phyloP scores from a whole-genome alignment of 129 eudicot species.

The Kitagawia praeruptora region DNA sequence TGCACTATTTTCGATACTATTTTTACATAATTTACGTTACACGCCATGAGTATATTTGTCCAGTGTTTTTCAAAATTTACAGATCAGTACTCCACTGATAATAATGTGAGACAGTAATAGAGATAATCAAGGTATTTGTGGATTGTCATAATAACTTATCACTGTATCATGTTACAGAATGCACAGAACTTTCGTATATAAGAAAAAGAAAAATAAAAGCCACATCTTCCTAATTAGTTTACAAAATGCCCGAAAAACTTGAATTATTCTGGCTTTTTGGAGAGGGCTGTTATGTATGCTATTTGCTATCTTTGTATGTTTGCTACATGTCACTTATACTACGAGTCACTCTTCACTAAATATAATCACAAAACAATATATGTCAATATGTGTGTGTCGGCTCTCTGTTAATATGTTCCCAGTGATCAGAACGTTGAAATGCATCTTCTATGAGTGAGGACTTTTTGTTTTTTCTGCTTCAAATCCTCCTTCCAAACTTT shows the following conservation, averaged over 20 bases:
- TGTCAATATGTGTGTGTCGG: neutral
- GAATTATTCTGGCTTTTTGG: slow-evolving; percentile 52
- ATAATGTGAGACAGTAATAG: neutral
- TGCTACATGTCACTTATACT: neutral
- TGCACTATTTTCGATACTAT: neutral
- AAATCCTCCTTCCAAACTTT: slow-evolving; percentile 68
- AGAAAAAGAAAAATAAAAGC: slow-evolving; percentile 18
- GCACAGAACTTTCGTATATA: neutral
- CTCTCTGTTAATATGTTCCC: no score
- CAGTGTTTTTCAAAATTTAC: neutral
- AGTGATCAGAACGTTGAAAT: slow-evolving; percentile 47
- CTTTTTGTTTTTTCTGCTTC: slow-evolving; percentile 68
- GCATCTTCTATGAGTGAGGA: slow-evolving; percentile 79
- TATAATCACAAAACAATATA: neutral
- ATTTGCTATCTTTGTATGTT: slow-evolving; percentile 19
- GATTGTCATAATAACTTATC: slow-evolving; percentile 11
- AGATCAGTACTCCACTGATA: neutral
- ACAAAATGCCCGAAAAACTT: slow-evolving; percentile 46
- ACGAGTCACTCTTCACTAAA: neutral
- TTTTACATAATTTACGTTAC: neutral
- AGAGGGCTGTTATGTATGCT: slow-evolving; percentile 56
- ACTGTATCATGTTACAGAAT: slow-evolving; percentile 25
- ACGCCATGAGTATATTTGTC: neutral
- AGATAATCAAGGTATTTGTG: slow-evolving; percentile 4
- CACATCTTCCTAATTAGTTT: slow-evolving; percentile 48